Base-by-base conservation (phyloP, 192 early-diverging fungal genomes). In the Gorgonomyces haynaldii region DNA sequence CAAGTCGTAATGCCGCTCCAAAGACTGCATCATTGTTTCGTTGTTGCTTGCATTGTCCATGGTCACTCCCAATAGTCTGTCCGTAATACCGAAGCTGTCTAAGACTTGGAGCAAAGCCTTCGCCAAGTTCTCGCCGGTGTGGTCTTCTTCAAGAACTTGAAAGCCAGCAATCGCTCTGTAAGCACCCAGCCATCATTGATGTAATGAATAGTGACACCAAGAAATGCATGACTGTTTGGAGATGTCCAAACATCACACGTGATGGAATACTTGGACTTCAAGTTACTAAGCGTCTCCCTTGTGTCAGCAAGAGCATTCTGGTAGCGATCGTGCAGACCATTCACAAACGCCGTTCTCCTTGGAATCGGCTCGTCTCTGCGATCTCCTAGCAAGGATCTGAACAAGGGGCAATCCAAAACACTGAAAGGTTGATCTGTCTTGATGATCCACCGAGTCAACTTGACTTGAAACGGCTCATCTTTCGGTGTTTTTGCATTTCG, bases 181-280 rank as follows among this genome's bases (percentile, higher is more conserved):
- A 30, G 16, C n/a, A 1, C 16, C 44, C 44, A 49, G 16, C 28
- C 28, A n/a, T 38, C 1, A 19, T 34, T 26, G 5, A 49, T 20
- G 16, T 49, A 49, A n/a, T 32, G 29, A 34, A 49, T 35, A 35
- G 46, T 49, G 8, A 49, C 7, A 7, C 46, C 46, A 0, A 35
- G 19, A 49, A 49, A 37, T 16, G 23, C 12, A 6, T 23, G 8
- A n/a, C 5, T 8, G 17, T 49, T 49, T 35, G 3, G 0, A 3
- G 23, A 4, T 35, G 46, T 49, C 46, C 30, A 49, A 6, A 49
- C 32, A 35, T 49, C 37, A 5, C 6, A 17, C n/a, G 31, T 2
- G 24, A 49, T 49, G 12, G 46, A 49, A n/a, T 12, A 35, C 35
- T 49, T 49, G 8, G 46, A 49, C 6, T 49, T 2, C 13, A 38